Percentiles rank a stretch among this genome's conserved stretches.
Evolutionary conservation across 83 land plant genomes (phyloP).

Genomic region (Diphasiastrum complanatum): DNA sequence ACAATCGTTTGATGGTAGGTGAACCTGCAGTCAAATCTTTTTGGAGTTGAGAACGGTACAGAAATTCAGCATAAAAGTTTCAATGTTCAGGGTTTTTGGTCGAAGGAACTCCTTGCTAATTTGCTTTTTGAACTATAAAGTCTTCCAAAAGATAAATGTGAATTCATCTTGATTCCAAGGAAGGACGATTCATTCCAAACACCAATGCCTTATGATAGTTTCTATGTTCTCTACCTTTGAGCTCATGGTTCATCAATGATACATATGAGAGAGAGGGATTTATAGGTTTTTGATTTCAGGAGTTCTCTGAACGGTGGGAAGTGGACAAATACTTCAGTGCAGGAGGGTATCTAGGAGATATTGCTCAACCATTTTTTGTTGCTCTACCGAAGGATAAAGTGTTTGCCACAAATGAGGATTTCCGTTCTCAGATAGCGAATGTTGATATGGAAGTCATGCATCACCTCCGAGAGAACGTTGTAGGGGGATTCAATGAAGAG

Average conservation of each 20-base stretch:
- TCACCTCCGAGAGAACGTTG: conserved; percentile 63
- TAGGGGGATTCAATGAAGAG: conserved; percentile 91
- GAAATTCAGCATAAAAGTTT: too few species aligned
- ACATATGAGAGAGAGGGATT: too few species aligned
- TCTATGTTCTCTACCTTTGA: too few species aligned
- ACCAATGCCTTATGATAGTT: too few species aligned
- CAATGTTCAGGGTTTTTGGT: too few species aligned
- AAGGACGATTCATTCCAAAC: too few species aligned
- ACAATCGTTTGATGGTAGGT: conserved; percentile 82
- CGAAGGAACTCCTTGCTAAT: too few species aligned
- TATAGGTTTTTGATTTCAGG: conserved; percentile 35
- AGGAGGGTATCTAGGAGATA: conserved; percentile 89
- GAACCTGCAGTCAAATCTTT: neutral
- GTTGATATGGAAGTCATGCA: conserved; percentile 62
- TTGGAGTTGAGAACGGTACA: too few species aligned
- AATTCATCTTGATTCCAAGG: too few species aligned
- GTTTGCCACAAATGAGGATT: conserved; percentile 75
- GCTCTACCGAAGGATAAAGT: conserved; percentile 86
- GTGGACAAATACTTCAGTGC: conserved; percentile 89
- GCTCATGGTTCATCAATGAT: too few species aligned
- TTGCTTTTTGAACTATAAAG: too few species aligned
- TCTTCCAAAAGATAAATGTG: too few species aligned
- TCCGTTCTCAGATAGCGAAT: conserved; percentile 71
- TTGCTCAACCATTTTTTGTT: conserved; percentile 77
- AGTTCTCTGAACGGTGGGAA: conserved; percentile 92